These are phyloP conservation scores for Hansenula lynferdii DNA, from an alignment of 1,139 yeast genomes.

Conservation along the genomic window DNA sequence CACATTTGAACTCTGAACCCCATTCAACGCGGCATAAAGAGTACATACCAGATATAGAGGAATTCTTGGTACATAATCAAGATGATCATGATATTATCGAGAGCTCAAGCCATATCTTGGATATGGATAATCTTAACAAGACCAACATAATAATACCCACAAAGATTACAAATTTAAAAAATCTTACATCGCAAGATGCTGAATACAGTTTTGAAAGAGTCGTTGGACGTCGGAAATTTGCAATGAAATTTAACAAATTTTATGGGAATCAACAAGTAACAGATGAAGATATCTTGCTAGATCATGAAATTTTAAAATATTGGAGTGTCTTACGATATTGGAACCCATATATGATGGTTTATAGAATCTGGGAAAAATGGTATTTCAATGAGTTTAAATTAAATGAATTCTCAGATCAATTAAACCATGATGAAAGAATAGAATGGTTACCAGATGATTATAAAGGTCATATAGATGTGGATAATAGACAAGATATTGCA, in stretches of 20 bases:
- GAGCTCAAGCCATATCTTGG: slow-evolving; percentile 7
- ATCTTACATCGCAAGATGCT: slow-evolving; percentile 3
- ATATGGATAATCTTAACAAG: neutral
- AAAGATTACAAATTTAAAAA: slow-evolving; percentile 3
- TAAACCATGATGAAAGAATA: neutral
- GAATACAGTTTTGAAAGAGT: slow-evolving; percentile 8
- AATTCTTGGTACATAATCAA: slow-evolving; percentile 12
- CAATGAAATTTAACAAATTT: neutral
- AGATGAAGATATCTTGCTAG: slow-evolving; percentile 10
- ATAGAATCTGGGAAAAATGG: slow-evolving; percentile 12
- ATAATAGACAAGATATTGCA: neutral
- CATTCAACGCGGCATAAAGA: slow-evolving; percentile 7
- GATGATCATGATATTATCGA: slow-evolving; percentile 13
- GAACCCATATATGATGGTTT: slow-evolving; percentile 4
- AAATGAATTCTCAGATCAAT: slow-evolving; percentile 3
- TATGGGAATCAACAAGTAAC: neutral
- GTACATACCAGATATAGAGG: slow-evolving; percentile 14
- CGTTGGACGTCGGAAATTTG: slow-evolving; percentile 2
- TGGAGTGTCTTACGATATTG: slow-evolving; percentile 11
- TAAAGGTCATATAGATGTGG: slow-evolving; percentile 1
- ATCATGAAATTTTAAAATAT: slow-evolving; percentile 7
- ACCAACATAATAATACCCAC: slow-evolving; percentile 1
- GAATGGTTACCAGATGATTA: slow-evolving; percentile 3
- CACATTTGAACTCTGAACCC: neutral
- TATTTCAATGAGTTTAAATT: slow-evolving; percentile 9